Base-by-base conservation (phyloP, 1,284 basidiomycete species). In the Chondrostereum purpureum region DNA sequence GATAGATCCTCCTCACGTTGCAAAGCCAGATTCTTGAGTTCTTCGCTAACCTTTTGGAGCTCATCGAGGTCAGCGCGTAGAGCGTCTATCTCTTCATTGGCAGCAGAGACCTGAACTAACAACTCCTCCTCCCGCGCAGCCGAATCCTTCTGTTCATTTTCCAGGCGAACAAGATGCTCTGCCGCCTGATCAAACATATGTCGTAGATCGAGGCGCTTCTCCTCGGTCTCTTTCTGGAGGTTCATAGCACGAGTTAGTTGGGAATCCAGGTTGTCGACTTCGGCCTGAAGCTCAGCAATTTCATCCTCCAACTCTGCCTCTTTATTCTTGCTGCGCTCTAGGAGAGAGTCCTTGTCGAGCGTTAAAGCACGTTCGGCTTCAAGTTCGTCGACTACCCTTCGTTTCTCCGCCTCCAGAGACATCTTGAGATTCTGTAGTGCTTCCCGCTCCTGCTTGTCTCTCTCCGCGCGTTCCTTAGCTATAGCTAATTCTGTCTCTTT, bases 261-360 rank as follows among this genome's bases (percentile, higher is more conserved):
- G 6, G 81, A 82, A 56, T 94, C 92, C 14, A 96, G 72, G 4
- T 81, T 74, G 46, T 93, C 90, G 39, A 97, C 72, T 56, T 98
- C 92, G 2, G 73, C 70, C 55, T 95, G 90, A 17, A 96, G 67
- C 1, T 85, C 80, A 1, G 73, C 69, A 10, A 94, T 75, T 55
- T 95, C 92, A 47, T 97, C 92, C 55, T 91, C 83, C 2, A 98
- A 72, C 50, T 92, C 83, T 16, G 75, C 72, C 60, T 96, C 92
- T 23, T 83, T 80, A 54, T 83, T 82, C 69, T 94, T 94, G 60
- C 84, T 88, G 23, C 92, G 75, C 46, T 89, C 83, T 1, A 98
- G 73, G n/a, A 92, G 71, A 10, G 77, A 67, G 52, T 96, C 91
- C 63, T 95, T 94, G 63, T 97, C 92, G 21, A 89, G 56, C 3